phyloP scores from a whole-genome alignment of 805 yeast species.

The Scheffersomyces amazonensis region DNA sequence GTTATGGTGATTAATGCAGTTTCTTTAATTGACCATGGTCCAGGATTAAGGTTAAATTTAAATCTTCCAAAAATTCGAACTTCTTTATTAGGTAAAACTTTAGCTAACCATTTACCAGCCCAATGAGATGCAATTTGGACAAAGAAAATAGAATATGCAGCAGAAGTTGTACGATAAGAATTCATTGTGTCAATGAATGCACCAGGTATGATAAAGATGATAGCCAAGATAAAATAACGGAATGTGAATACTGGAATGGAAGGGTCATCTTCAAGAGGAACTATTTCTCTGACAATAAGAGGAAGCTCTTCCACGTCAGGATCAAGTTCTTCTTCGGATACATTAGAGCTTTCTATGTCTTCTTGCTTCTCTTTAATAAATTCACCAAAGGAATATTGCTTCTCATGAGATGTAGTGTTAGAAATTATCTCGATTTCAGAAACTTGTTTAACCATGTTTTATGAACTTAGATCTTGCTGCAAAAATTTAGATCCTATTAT shows the following conservation, averaged over 20 bases:
- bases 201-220: constrained; percentile 31
- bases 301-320: constrained; percentile 22
- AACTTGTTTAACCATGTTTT: too few species aligned
- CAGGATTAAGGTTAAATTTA: constrained; percentile 41
- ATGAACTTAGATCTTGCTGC: too few species aligned
- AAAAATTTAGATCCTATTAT: too few species aligned
- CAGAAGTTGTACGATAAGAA: constrained; percentile 37
- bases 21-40: constrained; percentile 51
- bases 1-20: constrained; percentile 46
- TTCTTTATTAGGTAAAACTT: constrained; percentile 29
- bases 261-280: constrained; percentile 30
- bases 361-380: background rate
- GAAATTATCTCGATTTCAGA: too few species aligned
- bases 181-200: constrained; percentile 36
- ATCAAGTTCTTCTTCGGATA: constrained; percentile 2
- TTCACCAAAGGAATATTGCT: background rate
- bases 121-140: constrained; percentile 46
- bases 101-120: constrained; percentile 41
- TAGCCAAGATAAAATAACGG: constrained; percentile 24
- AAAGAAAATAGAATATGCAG: constrained; percentile 46
- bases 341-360: background rate
- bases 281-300: constrained; percentile 25
- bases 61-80: constrained; percentile 12
- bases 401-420: background rate
- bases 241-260: constrained; percentile 29